Base-by-base conservation (phyloP, 2,329 filamentous ascomycete species). In the Cladophialophora bantiana region DNA sequence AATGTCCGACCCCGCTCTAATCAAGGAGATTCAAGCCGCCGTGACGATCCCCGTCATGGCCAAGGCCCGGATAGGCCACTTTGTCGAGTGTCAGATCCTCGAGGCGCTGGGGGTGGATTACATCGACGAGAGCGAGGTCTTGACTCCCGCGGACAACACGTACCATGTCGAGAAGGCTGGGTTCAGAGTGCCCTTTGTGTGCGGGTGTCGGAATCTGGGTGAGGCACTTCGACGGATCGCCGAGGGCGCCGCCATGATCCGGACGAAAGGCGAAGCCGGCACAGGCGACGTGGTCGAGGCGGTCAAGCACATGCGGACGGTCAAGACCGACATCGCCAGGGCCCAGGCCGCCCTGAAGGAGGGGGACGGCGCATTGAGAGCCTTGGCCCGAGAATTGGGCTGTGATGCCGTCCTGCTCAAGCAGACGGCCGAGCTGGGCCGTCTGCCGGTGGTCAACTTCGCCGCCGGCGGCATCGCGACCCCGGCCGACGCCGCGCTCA, bases 11-110 rank as follows among this genome's bases (percentile, higher is more conserved):
- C 95, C 95, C 1, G 83, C 86, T 74, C 92, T 97, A 87, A 98
- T 98, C 85, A 90, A 91, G 81, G 92, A 94, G 80, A 98, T 99
- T 78, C 96, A 97, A 88, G 88, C 86, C 2, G 89, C 93, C 48
- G 95, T 98, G 55, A 98, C 94, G 62, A 97, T 98, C 75, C 95
- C 95, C 74, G 95, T 99, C 80, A 98, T 99, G 95, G 95, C 95
- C 71, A 99, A 99, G 84, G 94, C 94, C 31, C 88, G 95, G 77
- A 99, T 98, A 78, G 95, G 95, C 42, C 95, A 99, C 83, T 94
- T 97, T 73, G 94, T 97, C 75, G 95, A 99, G 84, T 97, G 94
- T 83, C 94, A 92, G 85, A 96, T 99, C 82, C 91, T 99, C 76
- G 92, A 98, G 85, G 89, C 92, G 65, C 89, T 98, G 62, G 94